Percentiles rank a stretch among this genome's conserved stretches.
Conservation (phyloP, 202 grass and related monocot genomes). For the Alloteropsis angusta region DNA sequence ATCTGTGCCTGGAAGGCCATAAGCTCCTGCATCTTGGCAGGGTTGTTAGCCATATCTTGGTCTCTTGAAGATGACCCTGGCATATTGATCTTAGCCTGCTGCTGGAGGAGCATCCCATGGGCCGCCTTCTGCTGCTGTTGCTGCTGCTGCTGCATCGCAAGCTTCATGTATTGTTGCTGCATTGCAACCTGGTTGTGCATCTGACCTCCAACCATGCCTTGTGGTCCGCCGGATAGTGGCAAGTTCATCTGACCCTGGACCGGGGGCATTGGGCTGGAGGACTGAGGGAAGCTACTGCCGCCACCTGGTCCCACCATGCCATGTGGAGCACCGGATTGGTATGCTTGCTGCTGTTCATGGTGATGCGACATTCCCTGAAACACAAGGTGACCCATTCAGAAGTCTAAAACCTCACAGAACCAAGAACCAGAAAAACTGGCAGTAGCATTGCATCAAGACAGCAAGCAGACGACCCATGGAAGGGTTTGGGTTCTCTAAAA, state of each 20-base stretch:
- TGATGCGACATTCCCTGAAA: conserved; percentile 51
- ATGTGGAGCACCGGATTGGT: conserved; percentile 23
- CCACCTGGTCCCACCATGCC: conserved; percentile 47
- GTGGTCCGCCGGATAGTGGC: conserved; percentile 21
- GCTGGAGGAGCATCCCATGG: conserved; percentile 53
- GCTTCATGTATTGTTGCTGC: conserved; percentile 45
- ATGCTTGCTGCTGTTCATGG: conserved; percentile 47
- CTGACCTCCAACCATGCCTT: conserved; percentile 31
- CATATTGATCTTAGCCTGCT: conserved; percentile 56
- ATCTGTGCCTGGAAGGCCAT: conserved; percentile 59
- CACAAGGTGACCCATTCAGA: background rate
- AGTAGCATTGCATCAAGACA: background rate
- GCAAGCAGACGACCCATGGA: background rate
- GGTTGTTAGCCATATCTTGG: conserved; percentile 53
- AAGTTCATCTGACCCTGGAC: conserved; percentile 47
- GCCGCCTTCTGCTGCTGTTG: conserved; percentile 52
- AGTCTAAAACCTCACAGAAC: background rate
- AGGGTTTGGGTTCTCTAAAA: background rate
- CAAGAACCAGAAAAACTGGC: background rate
- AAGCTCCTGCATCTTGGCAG: conserved; percentile 70
- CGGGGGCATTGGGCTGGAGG: conserved; percentile 13
- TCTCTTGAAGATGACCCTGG: conserved; percentile 37
- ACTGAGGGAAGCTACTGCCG: conserved; percentile 37
- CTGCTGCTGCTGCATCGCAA: conserved; percentile 51
- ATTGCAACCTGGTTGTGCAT: conserved; percentile 33